phyloP scores from a whole-genome alignment of 2,329 filamentous ascomycete genomes.

The Trichoderma hamatum region DNA sequence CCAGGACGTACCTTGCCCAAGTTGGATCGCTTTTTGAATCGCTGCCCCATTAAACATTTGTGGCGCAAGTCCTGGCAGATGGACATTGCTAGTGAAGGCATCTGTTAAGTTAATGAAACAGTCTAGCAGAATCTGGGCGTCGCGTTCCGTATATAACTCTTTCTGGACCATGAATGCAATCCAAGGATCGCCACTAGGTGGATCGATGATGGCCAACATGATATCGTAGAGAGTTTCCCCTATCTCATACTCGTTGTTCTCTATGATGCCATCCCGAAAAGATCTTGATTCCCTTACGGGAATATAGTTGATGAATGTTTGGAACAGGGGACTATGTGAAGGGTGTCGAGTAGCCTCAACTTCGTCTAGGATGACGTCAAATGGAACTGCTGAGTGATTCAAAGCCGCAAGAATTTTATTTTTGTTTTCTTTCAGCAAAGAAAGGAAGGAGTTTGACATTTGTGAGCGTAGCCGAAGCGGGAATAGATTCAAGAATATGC shows the following conservation, averaged over 20 bases:
- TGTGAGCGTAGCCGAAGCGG: constrained; percentile 40
- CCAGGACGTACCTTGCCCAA: too few relatives aligned
- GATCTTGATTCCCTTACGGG: constrained; percentile 31
- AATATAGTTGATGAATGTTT: constrained; percentile 44
- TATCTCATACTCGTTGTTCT: constrained; percentile 27
- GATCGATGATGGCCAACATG: constrained; percentile 42
- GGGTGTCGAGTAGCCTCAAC: constrained; percentile 46
- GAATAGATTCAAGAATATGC: constrained; percentile 53
- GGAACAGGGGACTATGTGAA: constrained; percentile 51
- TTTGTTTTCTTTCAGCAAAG: too few relatives aligned
- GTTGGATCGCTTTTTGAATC: too few relatives aligned
- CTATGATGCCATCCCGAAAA: constrained; percentile 26
- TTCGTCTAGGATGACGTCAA: constrained; percentile 51
- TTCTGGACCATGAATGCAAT: constrained; percentile 35
- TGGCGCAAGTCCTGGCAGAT: too few relatives aligned
- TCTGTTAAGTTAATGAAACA: too few relatives aligned
- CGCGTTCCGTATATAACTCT: constrained; percentile 34
- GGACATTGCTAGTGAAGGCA: too few relatives aligned
- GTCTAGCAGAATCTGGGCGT: background rate
- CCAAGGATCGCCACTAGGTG: constrained; percentile 31
- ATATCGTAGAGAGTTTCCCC: constrained; percentile 38
- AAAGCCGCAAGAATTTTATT: background rate
- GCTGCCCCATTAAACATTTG: too few relatives aligned
- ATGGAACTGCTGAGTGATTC: constrained; percentile 45
- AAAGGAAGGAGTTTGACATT: too few relatives aligned